Percentiles rank a stretch among this genome's conserved stretches.
phyloP scores from a whole-genome alignment of 2,329 filamentous ascomycete species.

The Thelonectria rubi region DNA sequence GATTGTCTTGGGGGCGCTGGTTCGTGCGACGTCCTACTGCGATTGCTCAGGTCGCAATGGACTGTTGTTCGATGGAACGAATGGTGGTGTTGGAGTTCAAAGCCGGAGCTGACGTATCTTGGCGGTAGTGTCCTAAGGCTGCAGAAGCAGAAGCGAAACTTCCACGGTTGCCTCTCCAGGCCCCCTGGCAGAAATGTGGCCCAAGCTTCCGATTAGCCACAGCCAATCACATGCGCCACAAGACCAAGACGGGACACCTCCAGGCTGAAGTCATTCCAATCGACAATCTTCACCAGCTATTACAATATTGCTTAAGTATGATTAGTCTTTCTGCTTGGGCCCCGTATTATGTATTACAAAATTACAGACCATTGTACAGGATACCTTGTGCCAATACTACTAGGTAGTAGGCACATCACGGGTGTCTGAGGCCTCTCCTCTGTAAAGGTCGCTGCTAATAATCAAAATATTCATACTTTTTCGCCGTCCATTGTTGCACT shows the following conservation, averaged over 20 bases:
- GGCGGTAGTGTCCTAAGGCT: slow-evolving; percentile 2
- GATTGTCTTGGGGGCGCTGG: neutral
- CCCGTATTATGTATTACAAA: neutral
- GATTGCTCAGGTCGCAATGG: neutral
- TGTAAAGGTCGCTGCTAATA: neutral
- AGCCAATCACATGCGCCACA: slow-evolving; percentile 35
- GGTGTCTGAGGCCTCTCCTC: neutral
- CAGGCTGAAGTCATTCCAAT: slow-evolving; percentile 1
- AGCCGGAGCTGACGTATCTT: slow-evolving; percentile 41
- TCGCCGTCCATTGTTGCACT: neutral
- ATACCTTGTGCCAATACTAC: neutral
- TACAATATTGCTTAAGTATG: neutral
- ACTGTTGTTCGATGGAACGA: slow-evolving; percentile 7
- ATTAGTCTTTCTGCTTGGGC: neutral
- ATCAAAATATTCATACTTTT: neutral
- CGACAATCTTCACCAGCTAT: no score
- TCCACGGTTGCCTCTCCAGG: slow-evolving; percentile 44
- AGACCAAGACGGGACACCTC: slow-evolving; percentile 20
- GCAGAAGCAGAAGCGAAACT: slow-evolving; percentile 38
- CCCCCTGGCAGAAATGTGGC: slow-evolving; percentile 37
- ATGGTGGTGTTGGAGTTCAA: slow-evolving; percentile 30
- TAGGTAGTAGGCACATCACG: neutral
- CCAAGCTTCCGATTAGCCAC: slow-evolving; percentile 35
- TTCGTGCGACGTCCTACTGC: neutral
- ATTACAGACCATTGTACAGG: neutral